These are phyloP conservation scores for Sporobolomyces phaffii DNA, from an alignment of 768 basidiomycete species.

Conservation along the genomic window DNA sequence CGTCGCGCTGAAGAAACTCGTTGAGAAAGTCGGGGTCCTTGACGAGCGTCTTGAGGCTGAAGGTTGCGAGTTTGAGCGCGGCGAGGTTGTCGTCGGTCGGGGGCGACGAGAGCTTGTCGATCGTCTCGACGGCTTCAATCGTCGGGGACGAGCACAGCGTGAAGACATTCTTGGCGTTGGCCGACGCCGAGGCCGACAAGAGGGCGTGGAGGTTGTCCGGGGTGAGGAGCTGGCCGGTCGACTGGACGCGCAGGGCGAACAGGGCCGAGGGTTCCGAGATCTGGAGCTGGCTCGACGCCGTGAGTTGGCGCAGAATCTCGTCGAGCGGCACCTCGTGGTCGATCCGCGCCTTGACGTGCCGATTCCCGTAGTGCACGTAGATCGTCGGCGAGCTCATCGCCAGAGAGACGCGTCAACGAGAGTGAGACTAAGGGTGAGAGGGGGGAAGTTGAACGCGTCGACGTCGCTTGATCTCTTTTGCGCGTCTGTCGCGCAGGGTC, in stretches of 20 bases:
- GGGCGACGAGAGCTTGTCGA: conserved; percentile 59
- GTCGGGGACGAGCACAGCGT: conserved; percentile 49
- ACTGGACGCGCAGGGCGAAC: conserved; percentile 74
- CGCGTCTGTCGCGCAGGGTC: no score
- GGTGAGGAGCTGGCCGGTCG: conserved; percentile 70
- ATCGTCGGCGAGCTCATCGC: conserved; percentile 49
- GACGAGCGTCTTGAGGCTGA: conserved; percentile 72
- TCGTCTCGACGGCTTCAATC: conserved; percentile 70
- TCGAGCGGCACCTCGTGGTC: conserved; percentile 27
- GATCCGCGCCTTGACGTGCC: conserved; percentile 29
- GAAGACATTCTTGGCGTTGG: not conserved
- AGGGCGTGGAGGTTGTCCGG: conserved; percentile 77
- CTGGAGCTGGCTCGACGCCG: conserved; percentile 51
- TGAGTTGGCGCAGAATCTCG: conserved; percentile 35
- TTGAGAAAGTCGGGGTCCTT: conserved; percentile 57
- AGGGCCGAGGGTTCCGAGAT: conserved; percentile 66
- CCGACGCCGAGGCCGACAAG: conserved; percentile 54
- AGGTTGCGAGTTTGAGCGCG: conserved; percentile 62
- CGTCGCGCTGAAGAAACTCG: conserved; percentile 68
- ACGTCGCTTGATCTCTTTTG: no score
- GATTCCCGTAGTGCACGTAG: conserved; percentile 12
- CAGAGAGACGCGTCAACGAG: no score
- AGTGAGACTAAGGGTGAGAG: no score
- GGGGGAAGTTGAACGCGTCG: no score
- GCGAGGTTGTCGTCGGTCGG: conserved; percentile 51